Evolutionary conservation across 1,284 basidiomycete species (phyloP).

Genomic region (Sporisorium graminicola): DNA sequence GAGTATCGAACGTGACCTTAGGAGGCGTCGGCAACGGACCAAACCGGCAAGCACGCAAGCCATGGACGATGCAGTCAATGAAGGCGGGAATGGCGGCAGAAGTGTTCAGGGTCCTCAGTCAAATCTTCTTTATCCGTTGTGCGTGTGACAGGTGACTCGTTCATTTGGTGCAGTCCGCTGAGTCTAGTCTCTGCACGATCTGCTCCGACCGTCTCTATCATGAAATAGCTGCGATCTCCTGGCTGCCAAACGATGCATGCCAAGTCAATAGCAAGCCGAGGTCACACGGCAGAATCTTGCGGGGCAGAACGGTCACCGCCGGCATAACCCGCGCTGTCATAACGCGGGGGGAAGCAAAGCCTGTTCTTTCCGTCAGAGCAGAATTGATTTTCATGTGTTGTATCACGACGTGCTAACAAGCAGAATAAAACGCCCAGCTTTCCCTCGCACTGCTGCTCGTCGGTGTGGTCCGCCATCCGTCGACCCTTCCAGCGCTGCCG

Average conservation of each 20-base stretch:
- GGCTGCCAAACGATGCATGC: neutral
- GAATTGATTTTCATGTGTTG: neutral
- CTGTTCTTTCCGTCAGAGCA: neutral
- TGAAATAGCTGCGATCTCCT: neutral
- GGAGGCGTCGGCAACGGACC: neutral
- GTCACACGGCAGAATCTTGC: neutral
- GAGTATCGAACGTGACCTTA: neutral
- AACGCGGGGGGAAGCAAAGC: neutral
- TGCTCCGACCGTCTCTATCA: neutral
- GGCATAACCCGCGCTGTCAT: neutral
- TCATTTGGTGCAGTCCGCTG: neutral
- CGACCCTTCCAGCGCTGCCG: no score
- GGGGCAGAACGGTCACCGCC: constrained; percentile 8
- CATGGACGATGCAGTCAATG: neutral
- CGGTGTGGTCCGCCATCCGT: no score
- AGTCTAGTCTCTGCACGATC: neutral
- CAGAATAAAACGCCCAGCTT: neutral
- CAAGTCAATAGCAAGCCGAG: neutral
- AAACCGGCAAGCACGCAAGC: neutral
- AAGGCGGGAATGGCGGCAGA: neutral
- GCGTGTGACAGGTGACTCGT: neutral
- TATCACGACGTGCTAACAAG: neutral
- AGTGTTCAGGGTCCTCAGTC: neutral
- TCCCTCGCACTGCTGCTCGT: neutral
- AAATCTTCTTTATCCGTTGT: neutral